Conservation (phyloP, 2,329 filamentous ascomycete genomes). For the Aphanoascus verrucosus region DNA sequence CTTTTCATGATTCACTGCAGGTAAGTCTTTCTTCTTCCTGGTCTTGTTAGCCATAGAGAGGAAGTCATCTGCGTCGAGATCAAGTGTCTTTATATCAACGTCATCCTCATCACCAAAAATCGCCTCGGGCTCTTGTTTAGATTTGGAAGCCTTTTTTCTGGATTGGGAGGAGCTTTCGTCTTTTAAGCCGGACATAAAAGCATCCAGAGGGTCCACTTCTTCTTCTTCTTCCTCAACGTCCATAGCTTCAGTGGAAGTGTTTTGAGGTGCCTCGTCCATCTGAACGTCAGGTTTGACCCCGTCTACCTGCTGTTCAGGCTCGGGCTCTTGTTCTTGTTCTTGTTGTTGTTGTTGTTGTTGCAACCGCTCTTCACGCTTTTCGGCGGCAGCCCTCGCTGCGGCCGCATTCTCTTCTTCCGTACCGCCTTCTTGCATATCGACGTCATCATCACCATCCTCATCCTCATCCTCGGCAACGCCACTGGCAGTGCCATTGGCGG, state of each 20-base stretch:
- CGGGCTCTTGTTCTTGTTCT: background rate
- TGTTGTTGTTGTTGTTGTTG: constrained; percentile 28
- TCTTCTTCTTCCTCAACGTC: constrained; percentile 33
- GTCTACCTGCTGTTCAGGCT: background rate
- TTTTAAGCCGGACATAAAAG: constrained; percentile 70
- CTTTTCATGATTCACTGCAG: constrained; percentile 74
- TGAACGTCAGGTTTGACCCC: background rate
- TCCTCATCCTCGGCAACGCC: constrained; percentile 47
- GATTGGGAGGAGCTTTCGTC: constrained; percentile 36
- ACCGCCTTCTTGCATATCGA: constrained; percentile 63
- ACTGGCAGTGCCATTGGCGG: constrained; percentile 44
- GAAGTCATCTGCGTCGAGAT: constrained; percentile 53
- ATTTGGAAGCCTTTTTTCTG: constrained; percentile 23
- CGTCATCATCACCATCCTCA: constrained; percentile 56
- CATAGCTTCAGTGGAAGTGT: constrained; percentile 13
- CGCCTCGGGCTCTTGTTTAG: constrained; percentile 62
- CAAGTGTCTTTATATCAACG: constrained; percentile 50
- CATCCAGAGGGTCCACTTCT: constrained; percentile 79
- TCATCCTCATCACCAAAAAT: constrained; percentile 83
- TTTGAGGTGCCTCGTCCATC: background rate
- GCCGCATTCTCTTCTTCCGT: constrained; percentile 83
- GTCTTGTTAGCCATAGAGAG: constrained; percentile 53
- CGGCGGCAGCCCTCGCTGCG: constrained; percentile 72
- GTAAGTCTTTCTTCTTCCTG: constrained; percentile 93
- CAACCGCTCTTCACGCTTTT: constrained; percentile 63